Evolutionary conservation across 805 yeast species (phyloP), one percentile per base, ranked within the genome.

Genomic region (Myxozyma monticola): DNA sequence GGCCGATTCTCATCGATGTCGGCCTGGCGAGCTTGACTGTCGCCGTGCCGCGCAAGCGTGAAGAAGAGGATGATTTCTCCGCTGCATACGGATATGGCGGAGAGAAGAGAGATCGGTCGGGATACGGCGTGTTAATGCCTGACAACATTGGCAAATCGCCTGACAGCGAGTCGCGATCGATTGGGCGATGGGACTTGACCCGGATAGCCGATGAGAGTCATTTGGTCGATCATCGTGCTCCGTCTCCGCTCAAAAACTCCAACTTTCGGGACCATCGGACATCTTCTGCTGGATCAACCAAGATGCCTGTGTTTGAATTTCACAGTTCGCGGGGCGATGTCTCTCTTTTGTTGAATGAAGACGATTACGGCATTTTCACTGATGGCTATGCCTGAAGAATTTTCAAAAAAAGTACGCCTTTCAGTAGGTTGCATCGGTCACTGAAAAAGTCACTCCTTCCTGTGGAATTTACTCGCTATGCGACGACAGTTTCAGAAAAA

Each of bases 1-100:
- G 55, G 45, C 71, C 73, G 2, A 54, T 65, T 36, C 60, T 69
- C 39, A 51, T 56, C 24, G 60, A 65, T 25, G 57, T 68, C 22
- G 63, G 62, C 6, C 57, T 65, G 21, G 69, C 63, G 10, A 55
- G 61, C 24, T 37, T 60, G 30, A 42, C 62, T 3, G 56, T 60
- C 14, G 62, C 62, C 7, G 57, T 54, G 15, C 62, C 62, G 6
- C 51, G 40, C 14, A 30, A 31, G 25, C 28, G 18, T 25, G 54
- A 28, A 29, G 43, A 18, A 24, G 45, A 42, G n/a, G 39, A 40
- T 26, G 49, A 37, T n/a, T 42, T 25, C n/a, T 7, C 52, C 5
- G 12, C 48, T 3, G 48, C 26, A 17, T 49, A 54, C 22, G 57
- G 55, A 10, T 49, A 54, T 26, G 55, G 55, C 4, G 57, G 55